Percentiles rank a stretch among this genome's conserved stretches.
Evolutionary conservation across 2,329 filamentous ascomycete genomes (phyloP).

Genomic region (Cercospora sp.): DNA sequence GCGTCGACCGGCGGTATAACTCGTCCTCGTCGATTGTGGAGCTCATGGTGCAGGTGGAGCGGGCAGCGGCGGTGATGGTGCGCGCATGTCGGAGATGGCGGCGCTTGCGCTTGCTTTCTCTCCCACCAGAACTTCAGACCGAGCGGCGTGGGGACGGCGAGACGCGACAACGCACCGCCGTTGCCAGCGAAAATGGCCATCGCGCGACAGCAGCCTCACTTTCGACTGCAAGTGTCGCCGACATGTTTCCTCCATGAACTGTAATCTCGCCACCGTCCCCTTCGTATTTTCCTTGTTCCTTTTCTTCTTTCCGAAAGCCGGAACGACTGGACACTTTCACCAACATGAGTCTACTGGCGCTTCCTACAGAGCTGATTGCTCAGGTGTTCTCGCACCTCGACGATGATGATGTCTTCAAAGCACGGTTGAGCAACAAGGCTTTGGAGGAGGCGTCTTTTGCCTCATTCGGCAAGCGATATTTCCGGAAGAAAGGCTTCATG

Average conservation of each 20-base stretch:
- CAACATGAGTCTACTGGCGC: slow-evolving; percentile 23
- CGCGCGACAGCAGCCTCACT: not conserved
- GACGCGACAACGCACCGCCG: not conserved
- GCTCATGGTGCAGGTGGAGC: slow-evolving; percentile 11
- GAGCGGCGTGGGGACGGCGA: not conserved
- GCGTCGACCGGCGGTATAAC: slow-evolving; percentile 83
- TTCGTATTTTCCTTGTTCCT: not conserved
- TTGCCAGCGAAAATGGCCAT: not conserved
- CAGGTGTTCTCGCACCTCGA: slow-evolving; percentile 28
- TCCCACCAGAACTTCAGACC: not conserved
- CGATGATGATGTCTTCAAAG: slow-evolving; percentile 28
- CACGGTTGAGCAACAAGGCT: slow-evolving; percentile 25
- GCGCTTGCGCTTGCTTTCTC: not conserved
- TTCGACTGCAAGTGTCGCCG: not conserved
- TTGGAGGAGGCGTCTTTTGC: slow-evolving; percentile 31
- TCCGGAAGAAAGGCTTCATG: slow-evolving; percentile 39
- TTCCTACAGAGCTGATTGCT: slow-evolving; percentile 35
- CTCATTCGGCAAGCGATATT: slow-evolving; percentile 34
- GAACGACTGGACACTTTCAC: not conserved
- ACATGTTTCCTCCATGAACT: not conserved
- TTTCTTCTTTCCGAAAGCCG: not conserved
- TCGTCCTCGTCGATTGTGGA: slow-evolving; percentile 75
- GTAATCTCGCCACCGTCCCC: not conserved
- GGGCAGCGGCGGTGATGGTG: not conserved
- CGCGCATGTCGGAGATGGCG: not conserved